Base-by-base conservation (phyloP, 495 filamentous ascomycete genomes). In the Ascodesmis nigricans region DNA sequence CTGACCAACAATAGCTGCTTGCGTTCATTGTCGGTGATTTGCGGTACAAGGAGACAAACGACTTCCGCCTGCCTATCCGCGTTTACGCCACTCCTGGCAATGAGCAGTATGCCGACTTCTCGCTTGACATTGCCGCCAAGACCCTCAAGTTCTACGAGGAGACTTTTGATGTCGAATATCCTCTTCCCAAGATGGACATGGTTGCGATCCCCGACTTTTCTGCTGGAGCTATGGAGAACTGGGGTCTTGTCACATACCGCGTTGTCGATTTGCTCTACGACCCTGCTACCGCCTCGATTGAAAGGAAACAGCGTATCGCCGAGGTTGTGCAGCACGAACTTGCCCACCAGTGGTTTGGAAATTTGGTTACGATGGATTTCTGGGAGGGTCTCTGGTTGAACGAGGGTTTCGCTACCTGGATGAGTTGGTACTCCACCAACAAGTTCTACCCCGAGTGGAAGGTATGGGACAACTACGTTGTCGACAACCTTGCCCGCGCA, bases 381-480 rank as follows among this genome's bases (percentile, higher is more conserved):
- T 97, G 87, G 87, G 83, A 93, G 56, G 84, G 81, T 20, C 60
- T 97, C 19, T 97, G 87, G 87, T 71, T 97, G 39, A 95, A 95
- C 54, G 87, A 97, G 57, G 84, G 84, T 16, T 95, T 95, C 53
- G 87, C 87, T 20, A 93, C 87, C 16, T 97, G 87, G 90, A 58
- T 58, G 54, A 55, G 49, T 26, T 68, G 69, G 73, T 75, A 73
- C 55, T 73, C 75, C 17, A 75, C 69, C 62, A 75, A 78, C 52
- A 58, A 62, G 38, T 91, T 97, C 63, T 93, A 82, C 58, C 87
- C 84, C 2, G 83, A 93, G 52, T 93, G 87, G 84, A 91, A 92
- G 58, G 80, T 93, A n/a, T 95, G 87, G 87, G 69, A 92, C 56
- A 70, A 66, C 11, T 95, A 91, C 48, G 83, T 93, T 24, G 77